Evolutionary conservation across 2,329 filamentous ascomycete genomes (phyloP), one percentile per base, ranked within the genome.

Genomic region (Aspergillus brunneoviolaceus): DNA sequence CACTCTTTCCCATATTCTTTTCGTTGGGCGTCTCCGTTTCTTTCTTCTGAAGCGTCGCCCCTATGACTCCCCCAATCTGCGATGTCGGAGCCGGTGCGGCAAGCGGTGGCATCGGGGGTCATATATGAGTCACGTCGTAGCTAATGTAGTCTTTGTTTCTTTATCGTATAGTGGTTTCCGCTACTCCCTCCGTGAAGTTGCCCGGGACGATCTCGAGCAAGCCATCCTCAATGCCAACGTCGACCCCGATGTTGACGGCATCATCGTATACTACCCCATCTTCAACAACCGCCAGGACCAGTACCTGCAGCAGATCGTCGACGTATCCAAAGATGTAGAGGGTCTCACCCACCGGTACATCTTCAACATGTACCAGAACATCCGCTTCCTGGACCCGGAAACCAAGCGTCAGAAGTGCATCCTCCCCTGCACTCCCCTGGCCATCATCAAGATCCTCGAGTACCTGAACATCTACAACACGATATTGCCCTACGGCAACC

Each of bases 351-450:
- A 97, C 78, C 89, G 88, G 73, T 93, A 98, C 80, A 89, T 98
- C 72, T 93, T 94, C 85, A 99, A 99, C 84, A 97, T 99, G 93
- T 99, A 98, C 80, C 91, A 97, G 82, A 99, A 99, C 80, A 87
- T 96, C 70, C 91, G 95, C 66, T 98, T 93, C 81, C 84, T 99
- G 59, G 95, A 99, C 77, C 81, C 87, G 25, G 70, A 74, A 35
- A 74, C 72, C 49, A 72, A 75, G 63, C 89, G 89, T 4, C 90
- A 91, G 76, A 98, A 99, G 81, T 96, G 89, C 52, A 91, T 98
- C 66, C 81, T 99, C 55, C 95, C 95, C 5, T 99, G 95, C 82
- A 99, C 95, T 2, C 95, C 95, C 16, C 85, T 99, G 25, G 95
- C 95, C 27, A 89, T 96, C 61, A 91, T 98, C 81, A 99, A 99